Evolutionary conservation across 306 rosid species (phyloP).

Genomic region (Cyamopsis tetragonoloba): DNA sequence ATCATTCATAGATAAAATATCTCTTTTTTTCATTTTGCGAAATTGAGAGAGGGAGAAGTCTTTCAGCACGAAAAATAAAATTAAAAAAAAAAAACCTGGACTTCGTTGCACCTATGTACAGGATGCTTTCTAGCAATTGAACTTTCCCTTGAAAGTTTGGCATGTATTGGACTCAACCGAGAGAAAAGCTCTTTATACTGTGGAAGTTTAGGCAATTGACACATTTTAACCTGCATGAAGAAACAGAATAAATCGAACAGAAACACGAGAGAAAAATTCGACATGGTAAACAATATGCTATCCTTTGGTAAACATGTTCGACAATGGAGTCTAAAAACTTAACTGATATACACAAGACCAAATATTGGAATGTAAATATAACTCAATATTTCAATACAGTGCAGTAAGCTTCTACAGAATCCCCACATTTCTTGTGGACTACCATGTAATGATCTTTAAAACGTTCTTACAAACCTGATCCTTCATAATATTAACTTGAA

Average conservation of each 20-base stretch:
- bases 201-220: constrained; percentile 75
- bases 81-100: constrained; percentile 81
- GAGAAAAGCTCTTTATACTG: constrained; percentile 58
- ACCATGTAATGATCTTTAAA: neutral
- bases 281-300: neutral
- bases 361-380: constrained; percentile 9
- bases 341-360: neutral
- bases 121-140: constrained; percentile 71
- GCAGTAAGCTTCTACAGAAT: neutral
- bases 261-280: neutral
- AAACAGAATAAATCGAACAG: neutral
- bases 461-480: constrained; percentile 61
- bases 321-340: neutral
- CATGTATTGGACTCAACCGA: constrained; percentile 69
- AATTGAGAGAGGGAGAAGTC: neutral
- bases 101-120: constrained; percentile 82
- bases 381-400: neutral
- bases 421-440: neutral
- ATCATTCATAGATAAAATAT: neutral
- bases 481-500: constrained; percentile 48
- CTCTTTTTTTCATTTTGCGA: neutral
- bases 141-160: constrained; percentile 47
- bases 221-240: constrained; percentile 55
- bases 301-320: neutral
- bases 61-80: constrained; percentile 29